Evolutionary conservation across 169 alveolate genomes (phyloP), one percentile per base, ranked within the genome.

Genomic region (Eimeria falciformis): DNA sequence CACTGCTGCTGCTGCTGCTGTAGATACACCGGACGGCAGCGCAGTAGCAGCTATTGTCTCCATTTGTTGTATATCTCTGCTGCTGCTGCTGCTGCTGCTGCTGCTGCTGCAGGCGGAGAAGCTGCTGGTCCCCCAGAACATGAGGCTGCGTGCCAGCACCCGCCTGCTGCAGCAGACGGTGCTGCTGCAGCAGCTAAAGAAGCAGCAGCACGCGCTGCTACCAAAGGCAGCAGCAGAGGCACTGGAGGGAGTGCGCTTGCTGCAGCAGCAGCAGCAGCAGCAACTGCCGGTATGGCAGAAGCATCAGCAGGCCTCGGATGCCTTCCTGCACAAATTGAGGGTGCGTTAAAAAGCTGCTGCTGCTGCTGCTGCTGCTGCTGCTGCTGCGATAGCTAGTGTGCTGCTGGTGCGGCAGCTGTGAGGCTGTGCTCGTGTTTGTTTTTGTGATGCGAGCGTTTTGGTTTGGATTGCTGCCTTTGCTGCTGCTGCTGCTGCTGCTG

Each of bases 111-210:
- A 86, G 92, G 92, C 77, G 18, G 92, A 86, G 25, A 73, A 73
- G 84, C 86, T 78, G 29, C 66, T 86, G 40, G 78, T 86, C 29
- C 45, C 92, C 27, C 92, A 86, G 25, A 68, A 86, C 86, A 86
- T 86, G 58, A 71, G 92, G 40, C 46, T 86, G 78, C 86, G 79
- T 62, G 92, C 92, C 65, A 86, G 69, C 77, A 55, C 86, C 23
- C 85, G 79, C 65, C 40, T 86, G 78, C 78, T 86, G 75, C 92
- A 86, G 86, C 92, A 86, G 77, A 27, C 62, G 0, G 77, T 86
- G 71, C 77, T 86, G 69, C 43, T 69, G 69, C 84, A 73, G 84
- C 56, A 73, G 65, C 73, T 86, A 47, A 69, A 86, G 78, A 5
- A 86, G 77, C 21, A 71, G 75, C 92, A 43, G 69, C 75, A 46